phyloP scores from a whole-genome alignment of 192 early-diverging fungal species.

The Mortierella claussenii region DNA sequence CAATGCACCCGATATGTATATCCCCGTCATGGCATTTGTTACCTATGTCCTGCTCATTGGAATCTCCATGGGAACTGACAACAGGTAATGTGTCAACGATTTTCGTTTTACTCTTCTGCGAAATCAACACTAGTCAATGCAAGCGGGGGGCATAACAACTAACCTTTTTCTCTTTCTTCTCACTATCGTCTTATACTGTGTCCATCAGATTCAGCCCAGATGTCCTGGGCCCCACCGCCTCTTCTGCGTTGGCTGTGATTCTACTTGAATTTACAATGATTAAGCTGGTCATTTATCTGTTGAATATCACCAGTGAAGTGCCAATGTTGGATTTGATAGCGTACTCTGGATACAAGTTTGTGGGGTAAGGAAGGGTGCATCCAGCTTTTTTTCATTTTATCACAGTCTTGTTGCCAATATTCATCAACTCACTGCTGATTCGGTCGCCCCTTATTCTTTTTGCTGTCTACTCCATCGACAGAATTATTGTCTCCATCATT shows the following conservation, averaged over 20 bases:
- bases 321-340: constrained; percentile 87
- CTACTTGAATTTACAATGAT: constrained; percentile 86
- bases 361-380: constrained; percentile 63
- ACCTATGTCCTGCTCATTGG: constrained; percentile 89
- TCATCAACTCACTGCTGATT: no score
- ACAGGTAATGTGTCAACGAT: no score
- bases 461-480: constrained; percentile 35
- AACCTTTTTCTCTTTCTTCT: constrained; percentile 10
- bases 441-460: not conserved
- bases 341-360: constrained; percentile 96
- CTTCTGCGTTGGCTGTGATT: constrained; percentile 83
- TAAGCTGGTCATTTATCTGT: constrained; percentile 86
- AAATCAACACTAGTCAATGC: not conserved
- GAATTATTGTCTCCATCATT: constrained; percentile 57
- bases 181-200: not conserved
- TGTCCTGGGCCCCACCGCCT: constrained; percentile 83
- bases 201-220: constrained; percentile 85
- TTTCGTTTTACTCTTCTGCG: no score
- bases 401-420: no score
- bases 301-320: constrained; percentile 86
- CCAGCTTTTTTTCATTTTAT: not conserved
- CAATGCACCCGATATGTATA: constrained; percentile 97
- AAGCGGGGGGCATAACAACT: not conserved
- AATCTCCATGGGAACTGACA: constrained; percentile 67
- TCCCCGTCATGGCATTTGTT: constrained; percentile 94